Base-by-base conservation (phyloP, 148 eudicot genomes). In the Talinum fruticosum region DNA sequence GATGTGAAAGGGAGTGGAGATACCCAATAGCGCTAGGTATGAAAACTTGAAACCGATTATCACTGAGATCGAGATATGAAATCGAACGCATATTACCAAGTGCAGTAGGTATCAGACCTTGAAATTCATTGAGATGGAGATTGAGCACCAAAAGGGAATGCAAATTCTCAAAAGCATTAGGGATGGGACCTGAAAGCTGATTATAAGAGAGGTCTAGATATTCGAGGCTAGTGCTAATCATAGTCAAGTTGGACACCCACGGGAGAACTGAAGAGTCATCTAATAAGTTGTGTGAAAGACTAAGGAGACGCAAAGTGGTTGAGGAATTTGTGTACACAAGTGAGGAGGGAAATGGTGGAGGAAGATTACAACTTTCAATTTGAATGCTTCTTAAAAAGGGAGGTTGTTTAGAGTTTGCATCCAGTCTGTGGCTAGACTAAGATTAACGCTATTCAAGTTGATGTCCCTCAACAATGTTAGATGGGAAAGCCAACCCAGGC, bases 381-480 rank as follows among this genome's bases (percentile, higher is more conserved):
- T 70, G 36, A 38, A 83, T 53, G 33, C 29, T 66, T 12, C 36
- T 59, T 65, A 83, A 41, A 18, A 77, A 33, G 80, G 78, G 59
- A 83, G 66, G 15, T 21, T 69, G 33, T 19, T 70, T 5, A 71
- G 19, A 12, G 24, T 44, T 16, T 59, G 19, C 41, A 78, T 18
- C 80, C 75, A 78, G n/a, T 71, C 66, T 26, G 57, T 70, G 38
- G 38, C 80, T 28, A 57, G 36, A 71, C 38, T 78, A 38, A 78
- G 74, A 53, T 68, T 30, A 26, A 2, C 64, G 6, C 36, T 19
- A 34, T 53, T 36, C 62, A 77, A 57, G n/a, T 71, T 7, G 35
- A 78, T 49, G 51, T 36, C 65, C 59, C 59, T 70, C 44, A 78
- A 24, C 53, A 59, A 30, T 14, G 51, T 78, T 32, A 78, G 69